Conservation (phyloP, 495 filamentous ascomycete genomes). For the Aeminium ludgeri region DNA sequence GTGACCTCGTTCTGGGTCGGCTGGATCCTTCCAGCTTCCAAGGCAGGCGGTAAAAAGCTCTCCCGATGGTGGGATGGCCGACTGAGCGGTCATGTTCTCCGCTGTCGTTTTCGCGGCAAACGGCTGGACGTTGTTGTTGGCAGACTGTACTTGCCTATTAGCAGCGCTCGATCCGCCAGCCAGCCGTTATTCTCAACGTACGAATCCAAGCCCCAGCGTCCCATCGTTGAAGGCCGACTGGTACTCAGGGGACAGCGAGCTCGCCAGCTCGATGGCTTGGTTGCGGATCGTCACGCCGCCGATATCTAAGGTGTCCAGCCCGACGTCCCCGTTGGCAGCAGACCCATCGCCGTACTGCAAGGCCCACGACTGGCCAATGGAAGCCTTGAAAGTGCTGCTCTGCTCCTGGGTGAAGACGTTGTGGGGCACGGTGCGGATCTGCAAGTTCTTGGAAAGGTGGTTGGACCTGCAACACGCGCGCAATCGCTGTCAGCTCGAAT, state of each 20-base stretch:
- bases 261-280: constrained; percentile 55
- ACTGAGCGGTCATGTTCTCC: constrained; percentile 55
- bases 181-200: constrained; percentile 26
- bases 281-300: constrained; percentile 48
- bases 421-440: background rate
- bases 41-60: constrained; percentile 43
- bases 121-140: constrained; percentile 51
- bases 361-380: constrained; percentile 37
- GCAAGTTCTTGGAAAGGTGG: too few species aligned
- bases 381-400: constrained; percentile 45
- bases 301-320: constrained; percentile 49
- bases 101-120: constrained; percentile 47
- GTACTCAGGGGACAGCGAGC: constrained; percentile 44
- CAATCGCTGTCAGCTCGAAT: background rate
- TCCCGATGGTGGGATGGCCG: constrained; percentile 41
- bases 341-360: constrained; percentile 62
- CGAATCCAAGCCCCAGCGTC: constrained; percentile 55
- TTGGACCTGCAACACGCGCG: too few species aligned
- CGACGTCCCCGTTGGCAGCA: constrained; percentile 50
- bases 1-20: constrained; percentile 25
- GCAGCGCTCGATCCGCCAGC: background rate
- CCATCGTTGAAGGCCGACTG: constrained; percentile 42
- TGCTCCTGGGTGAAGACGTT: constrained; percentile 36
- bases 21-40: constrained; percentile 35
- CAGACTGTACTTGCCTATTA: constrained; percentile 20